phyloP scores from a whole-genome alignment of 805 yeast genomes.

The Saturnispora zaruensis region DNA sequence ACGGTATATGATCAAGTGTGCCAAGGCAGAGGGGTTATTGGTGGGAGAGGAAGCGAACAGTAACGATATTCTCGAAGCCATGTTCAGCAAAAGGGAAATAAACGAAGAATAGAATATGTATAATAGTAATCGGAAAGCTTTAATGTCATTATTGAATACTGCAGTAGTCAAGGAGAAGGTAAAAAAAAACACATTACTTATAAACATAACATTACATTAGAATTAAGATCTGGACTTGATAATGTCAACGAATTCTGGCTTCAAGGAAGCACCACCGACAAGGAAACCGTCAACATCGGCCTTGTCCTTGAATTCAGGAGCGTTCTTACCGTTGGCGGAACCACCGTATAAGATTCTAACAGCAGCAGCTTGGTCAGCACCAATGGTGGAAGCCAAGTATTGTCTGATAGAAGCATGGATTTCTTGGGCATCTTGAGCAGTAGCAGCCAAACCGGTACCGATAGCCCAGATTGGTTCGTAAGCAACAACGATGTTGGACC shows the following conservation, averaged over 20 bases:
- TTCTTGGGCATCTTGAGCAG: conserved; percentile 96
- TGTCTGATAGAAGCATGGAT: conserved; percentile 85
- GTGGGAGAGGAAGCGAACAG: conserved; percentile 4
- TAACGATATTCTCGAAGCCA: conserved; percentile 8
- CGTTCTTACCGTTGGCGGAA: conserved; percentile 93
- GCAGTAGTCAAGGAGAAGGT: neutral
- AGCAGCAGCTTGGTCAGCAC: conserved; percentile 61
- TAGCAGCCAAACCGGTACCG: conserved; percentile 98
- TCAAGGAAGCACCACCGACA: conserved; percentile 98
- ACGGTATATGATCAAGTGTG: conserved; percentile 26
- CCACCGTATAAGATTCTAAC: conserved; percentile 97
- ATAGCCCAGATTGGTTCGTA: conserved; percentile 99
- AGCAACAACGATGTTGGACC: conserved; percentile 90
- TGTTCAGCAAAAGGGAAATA: conserved; percentile 6
- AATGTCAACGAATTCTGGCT: conserved; percentile 95
- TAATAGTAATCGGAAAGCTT: too few relatives aligned
- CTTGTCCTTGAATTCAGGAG: conserved; percentile 83
- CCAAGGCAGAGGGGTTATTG: conserved; percentile 8
- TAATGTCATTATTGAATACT: neutral
- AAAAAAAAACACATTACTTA: conserved; percentile 1
- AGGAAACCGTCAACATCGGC: conserved; percentile 95
- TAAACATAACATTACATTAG: neutral
- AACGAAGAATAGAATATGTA: neutral
- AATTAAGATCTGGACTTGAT: conserved; percentile 78
- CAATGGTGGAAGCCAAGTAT: conserved; percentile 69